Percentiles rank a stretch among this genome's conserved stretches.
phyloP scores from a whole-genome alignment of 225 moss, liverwort and hornwort genomes.

The Lunularia cruciata region DNA sequence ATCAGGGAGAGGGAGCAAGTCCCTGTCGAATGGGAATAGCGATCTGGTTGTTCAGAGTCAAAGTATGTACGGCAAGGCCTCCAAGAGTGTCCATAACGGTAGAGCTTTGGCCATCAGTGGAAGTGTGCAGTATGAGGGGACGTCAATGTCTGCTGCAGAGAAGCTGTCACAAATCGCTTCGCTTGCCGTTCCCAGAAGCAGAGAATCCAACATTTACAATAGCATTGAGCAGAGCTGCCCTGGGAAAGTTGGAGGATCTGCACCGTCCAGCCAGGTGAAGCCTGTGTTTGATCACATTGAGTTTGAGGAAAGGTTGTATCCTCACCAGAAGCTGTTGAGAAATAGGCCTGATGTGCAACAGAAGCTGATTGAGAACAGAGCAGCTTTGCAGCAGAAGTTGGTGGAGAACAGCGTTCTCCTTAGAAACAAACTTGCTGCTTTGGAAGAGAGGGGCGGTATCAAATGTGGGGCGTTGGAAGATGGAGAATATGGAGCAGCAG shows the following conservation, averaged over 20 bases:
- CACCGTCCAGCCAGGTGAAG: constrained; percentile 52
- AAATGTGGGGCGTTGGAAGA: constrained; percentile 49
- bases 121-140: constrained; percentile 16
- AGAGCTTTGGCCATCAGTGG: constrained; percentile 27
- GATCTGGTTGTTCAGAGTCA: constrained; percentile 42
- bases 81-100: constrained; percentile 27
- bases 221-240: constrained; percentile 19
- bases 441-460: constrained; percentile 61
- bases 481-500: constrained; percentile 61
- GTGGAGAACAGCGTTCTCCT: constrained; percentile 67
- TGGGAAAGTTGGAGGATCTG: constrained; percentile 41
- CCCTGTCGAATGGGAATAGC: not conserved
- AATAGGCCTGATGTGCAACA: constrained; percentile 58
- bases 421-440: constrained; percentile 57
- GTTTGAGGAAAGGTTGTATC: constrained; percentile 54
- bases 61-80: constrained; percentile 33
- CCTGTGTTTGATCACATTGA: constrained; percentile 54
- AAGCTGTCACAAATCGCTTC: constrained; percentile 33
- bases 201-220: constrained; percentile 22
- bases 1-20: constrained; percentile 2
- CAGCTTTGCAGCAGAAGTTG: constrained; percentile 56
- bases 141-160: constrained; percentile 19
- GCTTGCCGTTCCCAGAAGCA: constrained; percentile 20
- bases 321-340: constrained; percentile 49
- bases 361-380: constrained; percentile 70